Evolutionary conservation across 23 red algal genomes (phyloP), one percentile per base, ranked within the genome.

Genomic region (Gracilaria vermiculophylla): DNA sequence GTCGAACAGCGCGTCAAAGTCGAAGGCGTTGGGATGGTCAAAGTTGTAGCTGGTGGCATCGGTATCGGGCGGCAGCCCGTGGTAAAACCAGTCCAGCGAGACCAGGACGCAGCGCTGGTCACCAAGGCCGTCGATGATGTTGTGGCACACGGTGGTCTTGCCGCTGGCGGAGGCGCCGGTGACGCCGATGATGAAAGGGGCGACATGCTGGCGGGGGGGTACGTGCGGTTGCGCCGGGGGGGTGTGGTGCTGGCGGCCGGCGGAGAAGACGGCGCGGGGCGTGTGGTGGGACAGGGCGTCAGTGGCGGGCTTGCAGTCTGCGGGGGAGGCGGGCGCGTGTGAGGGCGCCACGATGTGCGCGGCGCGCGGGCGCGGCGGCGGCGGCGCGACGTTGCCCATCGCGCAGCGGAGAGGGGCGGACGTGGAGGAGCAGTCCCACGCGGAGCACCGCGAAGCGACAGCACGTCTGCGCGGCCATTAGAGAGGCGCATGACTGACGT

Each of bases 71-170:
- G 87, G 78, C 20, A 99, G 48, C 37, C 97, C 97, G 62, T 94
- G 90, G 67, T 99, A 99, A 40, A 99, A 99, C 92, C 90, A 95
- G 77, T 99, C 97, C 27, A 99, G 61, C 20, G 83, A 94, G 35
- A 99, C 62, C 8, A 95, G 53, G 25, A 92, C 93, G 74, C 97
- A 99, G 53, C 88, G 87, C 53, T 96, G 92, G 23, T 92, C 84
- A 45, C 90, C 94, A 1, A 99, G 60, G 9, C 81, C 88, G 52
- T 90, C 70, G 34, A 99, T 94, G 61, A 99, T 95, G 21, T 94
- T 92, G 44, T 95, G 69, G 54, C 92, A 94, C 16, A 99, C 97
- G 21, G 97, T 94, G 3, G 97, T 95, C 91, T 99, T 99, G 13
- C 97, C 97, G 64, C 92, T 88, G 21, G 97, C 97, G 1, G 81